Evolutionary conservation across 2,329 filamentous ascomycete species (phyloP), one percentile per base, ranked within the genome.

Genomic region (Fusarium pseudonygamai): DNA sequence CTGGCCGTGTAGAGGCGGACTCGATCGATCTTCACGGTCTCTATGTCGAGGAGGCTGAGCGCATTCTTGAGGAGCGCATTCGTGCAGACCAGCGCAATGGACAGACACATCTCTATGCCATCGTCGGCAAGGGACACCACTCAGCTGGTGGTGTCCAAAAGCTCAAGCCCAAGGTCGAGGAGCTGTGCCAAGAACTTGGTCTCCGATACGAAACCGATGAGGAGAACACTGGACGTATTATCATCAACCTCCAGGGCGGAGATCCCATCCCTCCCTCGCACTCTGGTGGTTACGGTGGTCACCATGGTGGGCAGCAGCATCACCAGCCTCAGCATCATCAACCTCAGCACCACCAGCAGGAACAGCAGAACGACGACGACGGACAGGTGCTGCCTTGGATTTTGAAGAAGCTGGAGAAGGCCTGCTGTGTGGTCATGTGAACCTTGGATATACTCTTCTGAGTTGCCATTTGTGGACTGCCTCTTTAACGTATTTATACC

Each of bases 81-180:
- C 89, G 90, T 75, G 91, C 93, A 75, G 95, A 95, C 66, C 90
- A 90, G 80, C 82, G 88, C 60, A 88, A 90, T 40, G 93, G 93
- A 1, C 92, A 97, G 84, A 90, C 86, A 26, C 94, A 97, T 84
- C 85, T 99, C 63, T 95, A 97, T 84, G 95, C 97, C 45, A 98
- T 99, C 78, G 96, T 98, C 36, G 96, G 96, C 79, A 97, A 96
- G 83, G 96, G 96, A 7, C 96, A 97, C 81, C 96, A 99, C 84
- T 94, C 91, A 57, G 85, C 84, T 15, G 89, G 91, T 74, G 93
- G 96, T 78, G 88, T 98, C 30, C 94, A 97, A 83, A 98, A 96
- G 87, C 91, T 99, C 82, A 98, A 97, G 84, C 96, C 96, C n/a
- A 89, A 93, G 69, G 94, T 98, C 47, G 95, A 98, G 84, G 88